These are phyloP conservation scores for Botrytis cinerea DNA, from an alignment of 2,329 filamentous ascomycete species.

Conservation along the genomic window DNA sequence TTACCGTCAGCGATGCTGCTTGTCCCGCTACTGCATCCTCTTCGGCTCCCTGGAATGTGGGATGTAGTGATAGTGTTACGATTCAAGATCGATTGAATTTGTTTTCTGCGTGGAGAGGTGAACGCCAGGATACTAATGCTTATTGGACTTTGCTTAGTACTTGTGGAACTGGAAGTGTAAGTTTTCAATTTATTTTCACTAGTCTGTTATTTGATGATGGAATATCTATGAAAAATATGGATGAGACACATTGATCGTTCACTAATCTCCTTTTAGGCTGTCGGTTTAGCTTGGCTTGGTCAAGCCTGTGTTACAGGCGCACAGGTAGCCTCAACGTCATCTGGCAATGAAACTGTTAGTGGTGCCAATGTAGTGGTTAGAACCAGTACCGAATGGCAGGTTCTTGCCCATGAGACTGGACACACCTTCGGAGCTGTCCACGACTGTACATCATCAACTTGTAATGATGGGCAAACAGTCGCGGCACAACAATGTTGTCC, in stretches of 20 bases:
- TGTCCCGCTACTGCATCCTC: slow-evolving; percentile 71
- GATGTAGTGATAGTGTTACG: slow-evolving; percentile 61
- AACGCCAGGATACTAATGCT: slow-evolving; percentile 75
- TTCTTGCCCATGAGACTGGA: slow-evolving; percentile 90
- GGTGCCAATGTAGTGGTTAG: slow-evolving; percentile 88
- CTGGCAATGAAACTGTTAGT: slow-evolving; percentile 69
- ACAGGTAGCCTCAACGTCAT: slow-evolving; percentile 52
- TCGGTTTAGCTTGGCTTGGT: slow-evolving; percentile 91
- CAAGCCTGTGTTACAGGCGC: slow-evolving; percentile 72
- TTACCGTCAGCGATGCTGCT: slow-evolving; percentile 72
- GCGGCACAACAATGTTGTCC: slow-evolving; percentile 76
- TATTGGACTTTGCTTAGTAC: slow-evolving; percentile 84
- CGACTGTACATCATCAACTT: slow-evolving; percentile 76
- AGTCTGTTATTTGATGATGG: background rate
- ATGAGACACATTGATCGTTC: background rate
- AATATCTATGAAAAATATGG: background rate
- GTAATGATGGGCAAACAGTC: slow-evolving; percentile 60
- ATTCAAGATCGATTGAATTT: slow-evolving; percentile 80
- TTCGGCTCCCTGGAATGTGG: slow-evolving; percentile 80
- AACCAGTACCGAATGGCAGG: slow-evolving; percentile 86
- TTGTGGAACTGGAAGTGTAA: slow-evolving; percentile 66
- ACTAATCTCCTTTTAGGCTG: slow-evolving; percentile 51
- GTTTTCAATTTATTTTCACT: background rate
- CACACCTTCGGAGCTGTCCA: slow-evolving; percentile 97
- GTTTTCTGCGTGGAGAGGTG: slow-evolving; percentile 87